phyloP scores from a whole-genome alignment of 768 basidiomycete genomes.

The Rhodocollybia butyracea region DNA sequence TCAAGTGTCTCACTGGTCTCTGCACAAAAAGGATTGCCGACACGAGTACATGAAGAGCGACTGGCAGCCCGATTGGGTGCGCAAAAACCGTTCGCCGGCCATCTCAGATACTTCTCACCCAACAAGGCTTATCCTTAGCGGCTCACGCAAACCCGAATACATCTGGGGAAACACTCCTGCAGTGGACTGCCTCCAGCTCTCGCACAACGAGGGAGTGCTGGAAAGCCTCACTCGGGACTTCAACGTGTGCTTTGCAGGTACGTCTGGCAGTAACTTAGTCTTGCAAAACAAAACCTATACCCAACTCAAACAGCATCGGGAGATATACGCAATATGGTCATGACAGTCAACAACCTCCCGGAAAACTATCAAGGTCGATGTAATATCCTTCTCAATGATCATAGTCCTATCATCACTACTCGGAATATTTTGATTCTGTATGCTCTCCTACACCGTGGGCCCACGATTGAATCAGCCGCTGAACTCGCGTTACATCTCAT shows the following conservation, averaged over 20 bases:
- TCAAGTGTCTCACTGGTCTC: conserved; percentile 37
- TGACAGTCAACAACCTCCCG: conserved; percentile 41
- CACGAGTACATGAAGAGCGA: conserved; percentile 15
- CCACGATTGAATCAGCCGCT: conserved; percentile 27
- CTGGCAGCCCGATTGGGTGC: conserved; percentile 22
- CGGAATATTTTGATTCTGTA: conserved; percentile 42
- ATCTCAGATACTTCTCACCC: conserved; percentile 11
- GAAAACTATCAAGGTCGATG: conserved; percentile 35
- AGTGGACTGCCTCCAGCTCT: conserved; percentile 23
- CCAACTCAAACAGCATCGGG: conserved; percentile 37
- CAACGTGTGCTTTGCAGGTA: conserved; percentile 24
- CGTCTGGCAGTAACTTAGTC: background rate
- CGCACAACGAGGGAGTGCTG: conserved; percentile 20
- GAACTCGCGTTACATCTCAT: conserved; percentile 47
- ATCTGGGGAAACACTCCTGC: conserved; percentile 32
- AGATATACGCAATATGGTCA: conserved; percentile 42
- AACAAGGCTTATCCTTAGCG: background rate
- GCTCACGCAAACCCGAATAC: conserved; percentile 12
- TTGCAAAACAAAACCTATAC: background rate
- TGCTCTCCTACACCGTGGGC: conserved; percentile 33
- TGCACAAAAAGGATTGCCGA: conserved; percentile 34
- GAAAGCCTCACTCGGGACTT: conserved; percentile 18
- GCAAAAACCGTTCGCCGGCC: conserved; percentile 16
- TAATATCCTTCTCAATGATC: conserved; percentile 41
- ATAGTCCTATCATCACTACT: conserved; percentile 21